Base-by-base conservation (phyloP, 2,329 filamentous ascomycete genomes). In the Stemphylium lycopersici region DNA sequence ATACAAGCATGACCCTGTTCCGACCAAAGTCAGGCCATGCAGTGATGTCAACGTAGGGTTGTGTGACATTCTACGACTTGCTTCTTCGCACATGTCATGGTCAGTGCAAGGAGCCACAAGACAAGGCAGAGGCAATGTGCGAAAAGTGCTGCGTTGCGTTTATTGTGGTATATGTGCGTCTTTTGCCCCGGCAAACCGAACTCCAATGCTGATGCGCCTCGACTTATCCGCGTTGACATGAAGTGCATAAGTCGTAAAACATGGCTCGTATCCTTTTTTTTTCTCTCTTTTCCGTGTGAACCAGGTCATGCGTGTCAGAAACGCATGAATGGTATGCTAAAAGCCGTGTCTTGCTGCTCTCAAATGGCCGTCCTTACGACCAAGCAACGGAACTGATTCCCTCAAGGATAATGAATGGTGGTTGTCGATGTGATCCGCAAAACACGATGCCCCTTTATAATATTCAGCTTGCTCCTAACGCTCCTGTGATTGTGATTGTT, bases 401-500 rank as follows among this genome's bases (percentile, higher is more conserved):
- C 16, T 37, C 20, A 45, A 43, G 24, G 26, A 16, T 3, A 15
- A 37, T 12, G 18, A 31, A 12, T 6, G 10, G 10, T 6, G 18
- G n/a, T 7, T 16, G 16, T n/a, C 34, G 5, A 15, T 6, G 40
- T 26, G 15, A 34, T 15, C 26, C 10, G 26, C 2, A 11, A 2
- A 29, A 29, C 26, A 29, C 7, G 15, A 12, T 18, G 11, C 6
- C n/a, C n/a, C 36, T 20, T 7, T 13, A 41, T 31, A 18, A 24
- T 40, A n/a, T 4, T n/a, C 34, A 40, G 48, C 31, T 11, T n/a
- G 41, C n/a, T 37, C 37, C 45, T 53, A 56, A 40, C 39, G 49
- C 20, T 56, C 49, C 49, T 53, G 49, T 13, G 44, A 46, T 38
- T 71, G 69, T 51, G 24, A 40, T 38, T 72, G 69, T 51, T 75